Evolutionary conservation across 1,284 basidiomycete genomes (phyloP).

Genomic region (Tilletiopsis washingtonensis): DNA sequence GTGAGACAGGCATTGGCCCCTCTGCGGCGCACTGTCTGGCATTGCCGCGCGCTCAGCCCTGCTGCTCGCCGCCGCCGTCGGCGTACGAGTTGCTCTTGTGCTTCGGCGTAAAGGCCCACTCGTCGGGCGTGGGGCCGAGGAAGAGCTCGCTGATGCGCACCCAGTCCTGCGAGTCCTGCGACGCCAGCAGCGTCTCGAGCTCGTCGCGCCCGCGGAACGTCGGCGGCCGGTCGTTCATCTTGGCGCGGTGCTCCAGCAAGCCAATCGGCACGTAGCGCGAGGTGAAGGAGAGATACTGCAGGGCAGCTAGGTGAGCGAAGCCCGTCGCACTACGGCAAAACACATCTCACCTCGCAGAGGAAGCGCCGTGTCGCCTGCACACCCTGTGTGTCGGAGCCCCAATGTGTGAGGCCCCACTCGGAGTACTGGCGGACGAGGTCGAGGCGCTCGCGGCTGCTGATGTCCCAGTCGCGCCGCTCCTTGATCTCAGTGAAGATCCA

Average conservation of each 20-base stretch:
- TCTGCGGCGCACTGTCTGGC: too few species aligned
- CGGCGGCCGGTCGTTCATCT: conserved; percentile 83
- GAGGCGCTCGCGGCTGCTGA: conserved; percentile 78
- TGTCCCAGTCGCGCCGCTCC: conserved; percentile 75
- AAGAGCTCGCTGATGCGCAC: conserved; percentile 93
- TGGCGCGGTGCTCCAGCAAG: conserved; percentile 69
- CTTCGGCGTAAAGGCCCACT: conserved; percentile 51
- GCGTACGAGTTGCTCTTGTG: conserved; percentile 25
- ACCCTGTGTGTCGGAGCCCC: conserved; percentile 53
- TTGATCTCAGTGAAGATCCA: conserved; percentile 81
- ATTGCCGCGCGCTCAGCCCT: too few species aligned
- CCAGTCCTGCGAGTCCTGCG: conserved; percentile 79
- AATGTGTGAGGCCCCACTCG: conserved; percentile 38
- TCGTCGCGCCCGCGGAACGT: conserved; percentile 77
- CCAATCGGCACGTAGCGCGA: conserved; percentile 91
- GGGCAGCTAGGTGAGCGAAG: background rate
- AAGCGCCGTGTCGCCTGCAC: conserved; percentile 89
- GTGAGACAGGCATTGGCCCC: too few species aligned
- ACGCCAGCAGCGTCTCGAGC: conserved; percentile 70
- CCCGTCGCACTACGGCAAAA: background rate
- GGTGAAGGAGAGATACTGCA: conserved; percentile 66
- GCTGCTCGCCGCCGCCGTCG: conserved; percentile 13
- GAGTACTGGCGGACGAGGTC: conserved; percentile 60
- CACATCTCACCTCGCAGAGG: conserved; percentile 66
- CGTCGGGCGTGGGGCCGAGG: conserved; percentile 62